Percentiles rank a stretch among this genome's conserved stretches.
phyloP scores from a whole-genome alignment of 352 stramenopile species.

The Pseudoperonospora humuli region DNA sequence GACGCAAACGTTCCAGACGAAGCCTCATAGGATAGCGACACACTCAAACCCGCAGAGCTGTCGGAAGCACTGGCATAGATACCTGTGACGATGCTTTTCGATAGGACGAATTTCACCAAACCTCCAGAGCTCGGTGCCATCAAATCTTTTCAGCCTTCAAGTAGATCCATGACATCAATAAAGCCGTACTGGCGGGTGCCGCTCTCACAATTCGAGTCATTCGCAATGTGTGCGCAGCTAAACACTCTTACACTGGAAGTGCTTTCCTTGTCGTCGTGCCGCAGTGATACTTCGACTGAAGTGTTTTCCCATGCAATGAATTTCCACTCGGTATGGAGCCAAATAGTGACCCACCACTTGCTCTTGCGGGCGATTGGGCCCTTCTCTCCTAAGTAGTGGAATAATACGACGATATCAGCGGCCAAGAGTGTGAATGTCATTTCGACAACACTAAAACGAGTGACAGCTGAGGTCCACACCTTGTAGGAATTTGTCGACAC shows the following conservation, averaged over 20 bases:
- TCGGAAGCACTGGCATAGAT: constrained; percentile 22
- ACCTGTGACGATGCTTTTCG: constrained; percentile 58
- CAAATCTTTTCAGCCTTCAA: constrained; percentile 41
- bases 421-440: constrained; percentile 65
- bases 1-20: constrained; percentile 27
- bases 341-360: constrained; percentile 74
- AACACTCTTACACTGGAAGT: constrained; percentile 22
- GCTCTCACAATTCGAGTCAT: constrained; percentile 34
- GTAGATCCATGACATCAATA: constrained; percentile 52
- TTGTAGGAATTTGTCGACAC: constrained; percentile 74
- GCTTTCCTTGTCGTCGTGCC: constrained; percentile 17
- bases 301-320: constrained; percentile 67
- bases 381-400: constrained; percentile 56
- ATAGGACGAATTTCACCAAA: constrained; percentile 49
- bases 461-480: constrained; percentile 40
- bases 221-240: constrained; percentile 46
- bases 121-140: constrained; percentile 37
- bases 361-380: constrained; percentile 35
- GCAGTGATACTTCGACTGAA: constrained; percentile 37
- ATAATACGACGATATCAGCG: constrained; percentile 57
- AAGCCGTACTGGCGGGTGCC: constrained; percentile 47
- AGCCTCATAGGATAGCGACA: constrained; percentile 54
- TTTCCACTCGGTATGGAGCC: constrained; percentile 48
- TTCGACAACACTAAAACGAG: constrained; percentile 57
- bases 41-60: constrained; percentile 33